Percentiles rank a stretch among this genome's conserved stretches.
phyloP scores from a whole-genome alignment of 306 rosid species.

The Astragalus glycyphyllos region DNA sequence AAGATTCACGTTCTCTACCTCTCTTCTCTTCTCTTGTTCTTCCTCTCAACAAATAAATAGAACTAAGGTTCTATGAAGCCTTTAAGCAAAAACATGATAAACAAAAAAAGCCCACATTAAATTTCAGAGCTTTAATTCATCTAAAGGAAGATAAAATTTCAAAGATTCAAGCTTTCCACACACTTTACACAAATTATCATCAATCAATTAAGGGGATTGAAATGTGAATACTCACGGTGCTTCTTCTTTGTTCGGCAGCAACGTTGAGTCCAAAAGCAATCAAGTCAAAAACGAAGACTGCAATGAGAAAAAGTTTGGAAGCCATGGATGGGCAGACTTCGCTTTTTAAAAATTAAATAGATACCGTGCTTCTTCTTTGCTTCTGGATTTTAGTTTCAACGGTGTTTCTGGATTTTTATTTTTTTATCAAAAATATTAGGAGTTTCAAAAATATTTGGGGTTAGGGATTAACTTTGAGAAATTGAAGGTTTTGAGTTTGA shows the following conservation, averaged over 20 bases:
- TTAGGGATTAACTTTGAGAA: no score
- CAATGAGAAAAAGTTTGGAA: slow-evolving; percentile 77
- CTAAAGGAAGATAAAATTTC: slow-evolving; percentile 1
- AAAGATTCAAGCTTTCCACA: slow-evolving; percentile 22
- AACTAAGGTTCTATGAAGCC: neutral
- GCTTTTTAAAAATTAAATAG: no score
- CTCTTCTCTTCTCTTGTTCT: no score
- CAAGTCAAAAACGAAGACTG: slow-evolving; percentile 63
- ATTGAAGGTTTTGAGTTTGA: no score
- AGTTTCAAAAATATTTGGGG: no score
- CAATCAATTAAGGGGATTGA: slow-evolving; percentile 38
- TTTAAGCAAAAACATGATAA: slow-evolving; percentile 8
- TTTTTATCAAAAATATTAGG: no score
- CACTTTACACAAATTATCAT: slow-evolving; percentile 39
- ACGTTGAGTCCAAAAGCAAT: slow-evolving; percentile 95
- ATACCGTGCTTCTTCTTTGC: no score
- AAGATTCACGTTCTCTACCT: no score
- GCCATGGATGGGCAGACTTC: slow-evolving; percentile 93
- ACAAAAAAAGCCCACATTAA: slow-evolving; percentile 23
- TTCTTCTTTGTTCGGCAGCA: slow-evolving; percentile 96
- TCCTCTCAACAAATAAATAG: slow-evolving; percentile 6
- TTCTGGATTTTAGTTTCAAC: no score
- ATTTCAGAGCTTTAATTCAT: slow-evolving; percentile 1
- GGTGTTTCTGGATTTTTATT: no score
- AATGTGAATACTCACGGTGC: slow-evolving; percentile 67